Base-by-base conservation (phyloP, 2,329 filamentous ascomycete genomes). In the Aspergillus niger region DNA sequence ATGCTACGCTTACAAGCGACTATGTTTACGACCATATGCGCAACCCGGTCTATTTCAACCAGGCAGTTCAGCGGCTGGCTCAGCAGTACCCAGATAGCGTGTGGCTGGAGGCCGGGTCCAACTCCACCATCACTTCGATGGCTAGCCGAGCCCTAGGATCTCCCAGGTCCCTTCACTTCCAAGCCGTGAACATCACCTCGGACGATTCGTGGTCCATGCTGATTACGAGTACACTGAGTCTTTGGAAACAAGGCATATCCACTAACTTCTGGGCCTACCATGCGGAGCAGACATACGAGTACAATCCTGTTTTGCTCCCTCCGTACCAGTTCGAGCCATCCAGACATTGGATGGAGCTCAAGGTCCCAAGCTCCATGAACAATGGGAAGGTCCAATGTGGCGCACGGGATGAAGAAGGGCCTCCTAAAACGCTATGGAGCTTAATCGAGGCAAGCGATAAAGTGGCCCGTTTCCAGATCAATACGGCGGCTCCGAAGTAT, bases 11-110 rank as follows among this genome's bases (percentile, higher is more conserved):
- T 20, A 20, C 20, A 20, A 20, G 20, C 20, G 20, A 20, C 20
- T 20, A 20, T 20, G 20, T 20, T 20, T 20, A 2, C 20, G 20
- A 20, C 52, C 74, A 83, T 53, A 76, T 80, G 67, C 64, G 80
- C 1, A 38, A 76, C 0, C 79, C 82, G 0, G 82, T 84, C 0
- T 82, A 70, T 64, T 84, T 84, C 67, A 49, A 72, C 20, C 71
- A 81, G 5, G 82, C 79, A 0, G 60, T 83, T 0, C 67, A 77
- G 38, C 66, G 81, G 1, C 64, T 85, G 0, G 63, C 71, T 0
- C 58, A 74, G 13, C 51, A 70, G 5, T 65, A 71, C 28, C 69
- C 72, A 0, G 22, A 52, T 0, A 67, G 62, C 11, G 63, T 78
- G 15, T 82, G 66, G 53, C 70, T 82, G 0, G 81, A 83, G 58